phyloP scores from a whole-genome alignment of 805 yeast genomes.

The Nakazawaea molendinolei region DNA sequence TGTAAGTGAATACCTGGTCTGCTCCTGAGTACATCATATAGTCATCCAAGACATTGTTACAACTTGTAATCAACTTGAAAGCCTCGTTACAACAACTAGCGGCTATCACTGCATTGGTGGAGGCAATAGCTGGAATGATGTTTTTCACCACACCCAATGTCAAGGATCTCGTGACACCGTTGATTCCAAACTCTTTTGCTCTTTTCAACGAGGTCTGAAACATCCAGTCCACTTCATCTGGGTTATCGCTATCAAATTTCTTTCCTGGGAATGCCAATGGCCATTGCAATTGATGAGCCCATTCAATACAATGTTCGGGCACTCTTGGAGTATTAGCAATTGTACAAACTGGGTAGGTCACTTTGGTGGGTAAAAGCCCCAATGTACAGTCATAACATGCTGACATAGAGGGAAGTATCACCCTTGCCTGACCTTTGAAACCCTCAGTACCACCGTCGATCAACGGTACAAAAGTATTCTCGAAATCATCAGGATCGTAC shows the following conservation, averaged over 20 bases:
- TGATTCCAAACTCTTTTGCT: constrained; percentile 60
- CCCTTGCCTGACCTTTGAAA: constrained; percentile 83
- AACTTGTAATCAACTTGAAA: constrained; percentile 67
- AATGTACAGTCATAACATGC: constrained; percentile 93
- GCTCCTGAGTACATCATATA: constrained; percentile 87
- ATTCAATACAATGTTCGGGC: constrained; percentile 92
- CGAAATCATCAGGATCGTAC: constrained; percentile 46
- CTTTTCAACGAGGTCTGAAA: constrained; percentile 46
- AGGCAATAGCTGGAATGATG: constrained; percentile 90
- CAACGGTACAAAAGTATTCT: constrained; percentile 46
- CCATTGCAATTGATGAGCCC: constrained; percentile 79
- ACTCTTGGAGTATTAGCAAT: constrained; percentile 90
- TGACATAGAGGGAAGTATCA: constrained; percentile 76
- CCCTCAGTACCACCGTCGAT: constrained; percentile 98
- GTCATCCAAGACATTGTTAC: constrained; percentile 62
- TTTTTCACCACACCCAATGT: constrained; percentile 86
- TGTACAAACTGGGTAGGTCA: constrained; percentile 85
- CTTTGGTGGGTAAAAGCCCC: constrained; percentile 58
- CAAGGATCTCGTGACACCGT: constrained; percentile 65
- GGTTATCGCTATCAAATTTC: constrained; percentile 61
- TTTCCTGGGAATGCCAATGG: constrained; percentile 38
- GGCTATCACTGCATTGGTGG: constrained; percentile 89
- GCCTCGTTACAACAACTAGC: constrained; percentile 86
- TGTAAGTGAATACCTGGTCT: constrained; percentile 67
- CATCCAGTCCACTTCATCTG: constrained; percentile 61